These are phyloP conservation scores for Aaosphaeria pasadenensis DNA, from an alignment of 2,329 filamentous ascomycete genomes.

Conservation along the genomic window DNA sequence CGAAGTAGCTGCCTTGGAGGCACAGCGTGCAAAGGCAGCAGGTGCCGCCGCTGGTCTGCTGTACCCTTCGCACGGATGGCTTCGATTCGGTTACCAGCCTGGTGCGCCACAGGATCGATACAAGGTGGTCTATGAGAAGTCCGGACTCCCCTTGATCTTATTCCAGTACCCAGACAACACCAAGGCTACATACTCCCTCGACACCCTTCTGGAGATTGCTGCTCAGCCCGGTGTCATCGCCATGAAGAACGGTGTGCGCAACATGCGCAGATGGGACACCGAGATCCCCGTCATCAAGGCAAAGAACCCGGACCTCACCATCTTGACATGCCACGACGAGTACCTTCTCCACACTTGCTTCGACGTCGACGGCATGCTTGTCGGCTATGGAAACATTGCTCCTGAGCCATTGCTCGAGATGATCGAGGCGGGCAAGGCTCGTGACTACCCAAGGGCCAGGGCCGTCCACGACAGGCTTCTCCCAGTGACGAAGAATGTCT, in stretches of 20 bases:
- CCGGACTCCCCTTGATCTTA: constrained; percentile 49
- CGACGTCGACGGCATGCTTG: constrained; percentile 53
- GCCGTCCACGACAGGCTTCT: constrained; percentile 51
- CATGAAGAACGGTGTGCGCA: constrained; percentile 57
- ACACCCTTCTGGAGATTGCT: constrained; percentile 53
- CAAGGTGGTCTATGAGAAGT: constrained; percentile 49
- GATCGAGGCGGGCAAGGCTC: constrained; percentile 50
- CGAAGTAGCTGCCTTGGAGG: constrained; percentile 52
- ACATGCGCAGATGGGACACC: constrained; percentile 57
- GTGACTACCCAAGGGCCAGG: constrained; percentile 49
- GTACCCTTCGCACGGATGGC: constrained; percentile 54
- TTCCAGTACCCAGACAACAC: constrained; percentile 56
- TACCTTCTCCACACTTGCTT: constrained; percentile 53
- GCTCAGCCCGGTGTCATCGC: constrained; percentile 53
- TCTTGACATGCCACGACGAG: constrained; percentile 53
- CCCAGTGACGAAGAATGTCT: constrained; percentile 53
- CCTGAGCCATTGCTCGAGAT: constrained; percentile 50
- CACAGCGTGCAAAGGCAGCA: constrained; percentile 50
- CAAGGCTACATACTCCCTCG: constrained; percentile 51
- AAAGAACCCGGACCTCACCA: constrained; percentile 49
- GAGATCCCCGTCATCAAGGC: constrained; percentile 53
- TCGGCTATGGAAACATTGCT: constrained; percentile 55
- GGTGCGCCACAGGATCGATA: constrained; percentile 44
- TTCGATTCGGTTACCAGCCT: constrained; percentile 54
- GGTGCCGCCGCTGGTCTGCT: constrained; percentile 51